Conservation (phyloP, 2,329 filamentous ascomycete genomes). For the Fusarium chuoi region DNA sequence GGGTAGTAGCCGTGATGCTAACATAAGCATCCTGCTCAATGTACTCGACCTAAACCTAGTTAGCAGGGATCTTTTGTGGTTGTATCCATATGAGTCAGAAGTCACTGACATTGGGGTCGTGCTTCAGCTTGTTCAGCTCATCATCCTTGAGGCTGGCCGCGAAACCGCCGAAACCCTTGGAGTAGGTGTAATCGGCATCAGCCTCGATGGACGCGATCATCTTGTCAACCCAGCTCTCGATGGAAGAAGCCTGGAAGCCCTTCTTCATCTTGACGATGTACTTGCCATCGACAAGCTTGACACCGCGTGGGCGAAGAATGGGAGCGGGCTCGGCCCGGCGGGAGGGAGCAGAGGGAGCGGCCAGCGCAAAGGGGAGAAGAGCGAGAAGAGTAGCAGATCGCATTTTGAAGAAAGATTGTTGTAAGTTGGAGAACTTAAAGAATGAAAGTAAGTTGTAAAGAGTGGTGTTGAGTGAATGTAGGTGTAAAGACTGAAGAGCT, state of each 20-base stretch:
- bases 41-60: constrained; percentile 48
- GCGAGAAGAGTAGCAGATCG: constrained; percentile 48
- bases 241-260: constrained; percentile 29
- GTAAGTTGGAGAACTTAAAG: constrained; percentile 3
- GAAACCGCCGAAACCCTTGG: constrained; percentile 42
- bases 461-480: constrained; percentile 23
- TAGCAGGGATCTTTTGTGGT: not conserved
- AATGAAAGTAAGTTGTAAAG: constrained; percentile 9
- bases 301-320: constrained; percentile 47
- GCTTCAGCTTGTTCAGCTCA: constrained; percentile 42
- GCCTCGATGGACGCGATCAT: constrained; percentile 45
- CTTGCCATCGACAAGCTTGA: constrained; percentile 48
- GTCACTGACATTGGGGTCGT: constrained; percentile 42
- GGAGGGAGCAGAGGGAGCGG: constrained; percentile 46
- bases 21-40: constrained; percentile 54
- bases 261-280: constrained; percentile 53
- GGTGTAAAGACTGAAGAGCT: constrained; percentile 25
- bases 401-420: constrained; percentile 43
- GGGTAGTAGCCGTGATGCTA: constrained; percentile 38
- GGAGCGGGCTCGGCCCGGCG: constrained; percentile 50
- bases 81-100: too few species aligned
- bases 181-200: constrained; percentile 47
- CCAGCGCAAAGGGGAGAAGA: constrained; percentile 47
- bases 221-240: constrained; percentile 21
- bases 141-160: constrained; percentile 41